Evolutionary conservation across 1,284 basidiomycete genomes (phyloP), one percentile per base, ranked within the genome.

Genomic region (Lentinula novae-zelandiae): DNA sequence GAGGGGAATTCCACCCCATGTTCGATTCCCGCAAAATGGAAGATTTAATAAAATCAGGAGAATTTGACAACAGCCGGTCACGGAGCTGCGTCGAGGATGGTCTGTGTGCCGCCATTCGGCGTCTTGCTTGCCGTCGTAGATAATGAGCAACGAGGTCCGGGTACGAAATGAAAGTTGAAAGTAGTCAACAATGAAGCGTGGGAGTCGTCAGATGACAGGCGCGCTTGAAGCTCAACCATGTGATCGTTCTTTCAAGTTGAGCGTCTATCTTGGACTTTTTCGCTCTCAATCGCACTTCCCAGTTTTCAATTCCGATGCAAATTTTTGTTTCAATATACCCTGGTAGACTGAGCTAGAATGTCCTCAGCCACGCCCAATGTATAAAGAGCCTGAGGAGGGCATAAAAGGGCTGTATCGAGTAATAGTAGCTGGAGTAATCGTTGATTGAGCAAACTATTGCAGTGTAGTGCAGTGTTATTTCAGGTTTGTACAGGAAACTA

Each of bases 1-100:
- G 73, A 17, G 79, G 75, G 8, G 73, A 71, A 46, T 71, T 74
- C 83, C 84, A 82, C 65, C 82, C 83, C 73, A 82, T 77, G 42
- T 81, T 83, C 42, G 83, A 84, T 65, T 85, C 81, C 61, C 82
- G 80, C 65, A 79, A 73, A 63, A 85, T 84, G n/a, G 81, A 82
- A 36, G 78, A 82, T 69, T 85, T 86, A 67, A 84, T 79, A 56
- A 81, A 80, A 69, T 89, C 86, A 20, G 85, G 80, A 48, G 86
- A 79, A 68, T 85, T 86, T 56, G 84, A 84, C 67, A 83, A 77
- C n/a, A 82, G 76, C 60, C 83, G 80, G 67, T 88, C 87, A 62
- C 81, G 77, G 63, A 86, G 72, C 53, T 54, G 54, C 42, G 54
- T 46, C 54, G 54, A 39, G 9, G 53, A 54, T 17, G 53, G 17